Evolutionary conservation across 352 stramenopile genomes (phyloP).

Genomic region (Stramenopiles sp.): DNA sequence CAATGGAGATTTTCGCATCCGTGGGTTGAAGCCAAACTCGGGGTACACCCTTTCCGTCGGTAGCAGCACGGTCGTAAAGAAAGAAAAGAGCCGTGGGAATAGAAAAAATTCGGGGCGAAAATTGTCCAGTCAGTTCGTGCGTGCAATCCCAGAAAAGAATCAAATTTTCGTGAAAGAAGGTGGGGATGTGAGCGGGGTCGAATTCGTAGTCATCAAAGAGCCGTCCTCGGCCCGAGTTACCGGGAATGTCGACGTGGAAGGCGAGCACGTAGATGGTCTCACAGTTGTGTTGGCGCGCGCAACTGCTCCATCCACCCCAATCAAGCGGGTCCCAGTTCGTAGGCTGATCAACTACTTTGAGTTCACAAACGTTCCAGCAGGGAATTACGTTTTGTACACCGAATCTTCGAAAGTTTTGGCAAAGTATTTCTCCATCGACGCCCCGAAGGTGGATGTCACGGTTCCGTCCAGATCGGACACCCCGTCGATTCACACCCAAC

Average conservation of each 20-base stretch:
- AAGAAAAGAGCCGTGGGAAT: neutral
- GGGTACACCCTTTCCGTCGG: neutral
- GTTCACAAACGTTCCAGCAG: neutral
- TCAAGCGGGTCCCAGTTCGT: neutral
- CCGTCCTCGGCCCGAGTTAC: neutral
- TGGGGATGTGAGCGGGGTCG: neutral
- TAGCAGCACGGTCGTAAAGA: neutral
- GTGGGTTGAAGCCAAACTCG: neutral
- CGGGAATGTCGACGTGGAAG: neutral
- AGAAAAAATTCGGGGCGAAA: neutral
- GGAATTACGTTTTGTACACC: neutral
- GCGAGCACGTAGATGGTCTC: neutral
- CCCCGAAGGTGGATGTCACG: neutral
- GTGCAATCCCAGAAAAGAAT: neutral
- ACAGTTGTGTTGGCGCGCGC: neutral
- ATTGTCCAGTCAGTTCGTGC: neutral
- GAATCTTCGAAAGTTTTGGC: neutral
- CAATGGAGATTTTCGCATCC: neutral
- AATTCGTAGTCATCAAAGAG: neutral
- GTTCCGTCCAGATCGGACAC: neutral
- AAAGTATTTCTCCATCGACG: neutral
- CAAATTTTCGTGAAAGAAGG: neutral
- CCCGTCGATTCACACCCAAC: neutral
- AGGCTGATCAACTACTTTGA: slow-evolving; percentile 4
- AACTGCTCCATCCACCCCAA: neutral